Base-by-base conservation (phyloP, 257 asterid species). In the Striga asiatica region DNA sequence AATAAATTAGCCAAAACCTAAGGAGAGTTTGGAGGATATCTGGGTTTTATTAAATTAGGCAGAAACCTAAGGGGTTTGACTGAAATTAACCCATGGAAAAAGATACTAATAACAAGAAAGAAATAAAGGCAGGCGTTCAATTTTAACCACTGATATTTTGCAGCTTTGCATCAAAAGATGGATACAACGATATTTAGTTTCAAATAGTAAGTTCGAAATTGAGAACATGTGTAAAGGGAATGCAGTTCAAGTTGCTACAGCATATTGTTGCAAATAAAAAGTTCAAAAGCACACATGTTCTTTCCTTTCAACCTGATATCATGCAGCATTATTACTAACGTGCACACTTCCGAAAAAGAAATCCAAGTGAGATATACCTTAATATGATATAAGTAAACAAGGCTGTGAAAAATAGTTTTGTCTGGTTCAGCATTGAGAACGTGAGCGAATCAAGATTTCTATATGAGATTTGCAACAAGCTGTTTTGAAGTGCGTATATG, bases 361-460 rank as follows among this genome's bases (percentile, higher is more conserved):
- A 13, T 25, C 27, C 51, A 62, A 48, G 63, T 39, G 47, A 34
- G 9, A 42, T 67, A 54, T 82, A 92, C 99, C 99, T 88, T 62
- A 92, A 57, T 65, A 92, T 80, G 43, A 92, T 61, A 70, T 48
- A 92, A 21, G 94, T 76, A 69, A 92, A 88, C 61, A 88, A 73
- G 12, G 99, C 99, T 11, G 99, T 88, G 82, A 88, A 92, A 58
- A 92, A 77, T 5, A 92, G 67, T 78, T 92, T 92, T 64, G 99
- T 88, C 76, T 92, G 99, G 83, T 92, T 92, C 84, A 92, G 73
- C 68, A 92, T 84, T 23, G 97, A 81, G 78, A 92, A 92, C 1
- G 99, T 92, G 68, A 92, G 97, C 1, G 97, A 92, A 76, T 92
- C 99, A 63, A 92, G 97, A 64, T 88, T 88, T 58, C 64, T 80